These are phyloP conservation scores for Jackrogersella multiformis DNA, from an alignment of 495 filamentous ascomycete genomes.

Conservation along the genomic window DNA sequence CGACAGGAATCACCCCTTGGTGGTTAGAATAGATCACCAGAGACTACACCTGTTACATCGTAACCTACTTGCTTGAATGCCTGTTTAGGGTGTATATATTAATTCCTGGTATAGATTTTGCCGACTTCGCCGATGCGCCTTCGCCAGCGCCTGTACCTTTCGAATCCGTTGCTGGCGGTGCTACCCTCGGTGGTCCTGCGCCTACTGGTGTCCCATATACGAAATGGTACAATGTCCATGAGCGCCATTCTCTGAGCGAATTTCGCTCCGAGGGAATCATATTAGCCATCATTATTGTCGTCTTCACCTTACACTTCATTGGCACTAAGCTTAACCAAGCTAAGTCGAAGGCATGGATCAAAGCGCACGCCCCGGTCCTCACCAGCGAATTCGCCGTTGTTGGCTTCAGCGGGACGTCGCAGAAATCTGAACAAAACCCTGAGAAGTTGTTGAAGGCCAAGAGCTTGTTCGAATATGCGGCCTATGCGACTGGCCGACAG, in stretches of 20 bases:
- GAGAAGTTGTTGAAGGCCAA: conserved; percentile 81
- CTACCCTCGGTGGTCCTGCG: conserved; percentile 54
- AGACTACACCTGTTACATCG: not conserved
- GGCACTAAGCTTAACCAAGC: conserved; percentile 81
- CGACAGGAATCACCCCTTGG: not conserved
- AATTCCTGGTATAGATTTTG: conserved; percentile 68
- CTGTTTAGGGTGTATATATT: conserved; percentile 3
- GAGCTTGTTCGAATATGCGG: conserved; percentile 79
- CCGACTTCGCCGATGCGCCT: conserved; percentile 77
- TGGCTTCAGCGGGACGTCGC: conserved; percentile 69
- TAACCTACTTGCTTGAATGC: not conserved
- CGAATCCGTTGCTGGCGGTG: conserved; percentile 40
- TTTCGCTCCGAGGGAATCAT: conserved; percentile 90
- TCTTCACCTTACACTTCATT: conserved; percentile 83
- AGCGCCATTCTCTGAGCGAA: conserved; percentile 80
- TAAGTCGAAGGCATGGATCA: conserved; percentile 83
- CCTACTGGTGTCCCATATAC: conserved; percentile 73
- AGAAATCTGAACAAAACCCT: conserved; percentile 51
- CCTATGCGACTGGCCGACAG: conserved; percentile 93
- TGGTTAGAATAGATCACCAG: not conserved
- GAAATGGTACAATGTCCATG: conserved; percentile 96
- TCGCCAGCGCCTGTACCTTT: conserved; percentile 65
- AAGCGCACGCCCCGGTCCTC: conserved; percentile 74
- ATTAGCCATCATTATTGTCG: conserved; percentile 72
- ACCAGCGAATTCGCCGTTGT: conserved; percentile 88